Evolutionary conservation across 1,139 yeast genomes (phyloP).

Genomic region (Yamadazyma jaroonii): DNA sequence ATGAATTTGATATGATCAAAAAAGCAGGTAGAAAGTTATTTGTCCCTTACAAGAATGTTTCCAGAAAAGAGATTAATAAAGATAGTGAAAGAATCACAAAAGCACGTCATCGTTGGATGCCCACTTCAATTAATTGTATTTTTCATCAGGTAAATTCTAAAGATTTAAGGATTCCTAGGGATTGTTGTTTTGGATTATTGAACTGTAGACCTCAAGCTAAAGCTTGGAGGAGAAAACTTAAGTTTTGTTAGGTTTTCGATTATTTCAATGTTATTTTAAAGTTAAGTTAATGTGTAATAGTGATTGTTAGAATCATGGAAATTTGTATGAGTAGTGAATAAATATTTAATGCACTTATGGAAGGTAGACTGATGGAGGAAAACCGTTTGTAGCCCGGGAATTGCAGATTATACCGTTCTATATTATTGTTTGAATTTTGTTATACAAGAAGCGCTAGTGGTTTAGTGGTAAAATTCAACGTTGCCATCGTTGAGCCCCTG

Average conservation of each 20-base stretch:
- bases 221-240: conserved; percentile 1
- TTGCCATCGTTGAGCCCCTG: conserved; percentile 6
- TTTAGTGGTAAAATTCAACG: conserved; percentile 5
- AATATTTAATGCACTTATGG: too few species aligned
- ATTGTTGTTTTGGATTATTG: conserved; percentile 3
- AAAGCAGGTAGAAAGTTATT: not conserved
- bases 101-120: conserved; percentile 1
- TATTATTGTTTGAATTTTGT: too few species aligned
- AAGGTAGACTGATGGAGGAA: too few species aligned
- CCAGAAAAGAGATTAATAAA: not conserved
- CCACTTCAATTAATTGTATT: not conserved
- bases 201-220: not conserved
- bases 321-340: too few species aligned
- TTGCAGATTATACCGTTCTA: too few species aligned
- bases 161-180: not conserved
- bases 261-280: too few species aligned
- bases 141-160: not conserved
- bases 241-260: too few species aligned
- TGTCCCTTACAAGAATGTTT: not conserved
- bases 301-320: too few species aligned
- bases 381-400: too few species aligned
- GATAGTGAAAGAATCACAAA: not conserved
- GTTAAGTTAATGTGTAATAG: too few species aligned
- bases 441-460: conserved; percentile 2
- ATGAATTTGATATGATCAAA: not conserved